phyloP scores from a whole-genome alignment of 1,284 basidiomycete genomes.

The Apiotrichum brassicae region DNA sequence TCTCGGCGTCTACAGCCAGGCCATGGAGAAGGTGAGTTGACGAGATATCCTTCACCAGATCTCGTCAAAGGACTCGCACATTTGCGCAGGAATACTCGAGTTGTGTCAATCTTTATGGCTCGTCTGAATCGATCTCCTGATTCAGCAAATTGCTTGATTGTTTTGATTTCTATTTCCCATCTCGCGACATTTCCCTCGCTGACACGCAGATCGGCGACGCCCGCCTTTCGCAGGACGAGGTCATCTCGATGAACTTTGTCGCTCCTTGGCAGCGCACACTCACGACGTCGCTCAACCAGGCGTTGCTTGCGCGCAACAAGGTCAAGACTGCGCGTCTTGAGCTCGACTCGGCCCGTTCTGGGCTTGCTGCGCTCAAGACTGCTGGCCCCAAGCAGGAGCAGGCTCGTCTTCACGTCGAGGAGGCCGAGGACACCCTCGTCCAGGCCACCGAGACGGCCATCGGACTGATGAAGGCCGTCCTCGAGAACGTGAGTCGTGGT shows the following conservation, averaged over 20 bases:
- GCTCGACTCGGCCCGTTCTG: conserved; percentile 62
- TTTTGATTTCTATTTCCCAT: too few species aligned
- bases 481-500: conserved; percentile 71
- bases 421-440: conserved; percentile 91
- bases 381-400: conserved; percentile 77
- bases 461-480: conserved; percentile 93
- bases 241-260: conserved; percentile 69
- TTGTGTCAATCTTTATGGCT: too few species aligned
- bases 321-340: conserved; percentile 74
- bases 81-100: too few species aligned
- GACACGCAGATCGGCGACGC: conserved; percentile 62
- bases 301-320: conserved; percentile 83
- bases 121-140: too few species aligned
- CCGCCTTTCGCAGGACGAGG: conserved; percentile 71
- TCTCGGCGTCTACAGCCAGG: conserved; percentile 69
- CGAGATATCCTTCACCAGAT: too few species aligned
- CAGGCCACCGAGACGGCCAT: conserved; percentile 98
- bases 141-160: too few species aligned
- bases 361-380: conserved; percentile 60
- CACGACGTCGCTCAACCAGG: conserved; percentile 70
- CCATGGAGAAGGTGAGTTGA: conserved; percentile 63
- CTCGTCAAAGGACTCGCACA: too few species aligned
- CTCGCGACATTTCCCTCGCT: background rate
- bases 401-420: conserved; percentile 76
- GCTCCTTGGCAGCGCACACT: conserved; percentile 88